These are phyloP conservation scores for Crithidia mellificae DNA, from an alignment of 208 protist genomes.

Conservation along the genomic window DNA sequence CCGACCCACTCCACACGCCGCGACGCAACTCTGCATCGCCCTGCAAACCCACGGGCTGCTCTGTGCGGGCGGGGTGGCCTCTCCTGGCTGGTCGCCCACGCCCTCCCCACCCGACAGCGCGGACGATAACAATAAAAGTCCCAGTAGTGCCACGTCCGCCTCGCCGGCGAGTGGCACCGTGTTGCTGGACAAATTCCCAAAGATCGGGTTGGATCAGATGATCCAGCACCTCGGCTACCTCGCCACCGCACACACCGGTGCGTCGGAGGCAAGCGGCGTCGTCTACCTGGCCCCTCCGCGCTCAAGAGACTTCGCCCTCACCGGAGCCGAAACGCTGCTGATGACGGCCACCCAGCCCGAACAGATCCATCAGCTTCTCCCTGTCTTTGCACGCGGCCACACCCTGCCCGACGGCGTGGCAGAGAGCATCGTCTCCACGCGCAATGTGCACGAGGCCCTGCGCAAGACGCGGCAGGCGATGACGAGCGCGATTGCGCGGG, in stretches of 20 bases:
- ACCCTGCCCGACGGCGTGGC: constrained; percentile 42
- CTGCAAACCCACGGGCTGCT: constrained; percentile 70
- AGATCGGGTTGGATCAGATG: constrained; percentile 45
- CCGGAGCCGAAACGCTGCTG: constrained; percentile 58
- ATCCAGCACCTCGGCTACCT: constrained; percentile 51
- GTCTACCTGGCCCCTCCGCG: constrained; percentile 29
- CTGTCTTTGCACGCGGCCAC: constrained; percentile 63
- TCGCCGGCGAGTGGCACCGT: constrained; percentile 7
- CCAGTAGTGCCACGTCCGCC: not conserved
- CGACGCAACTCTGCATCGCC: constrained; percentile 66
- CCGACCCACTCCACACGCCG: constrained; percentile 31
- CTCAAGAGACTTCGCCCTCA: constrained; percentile 52
- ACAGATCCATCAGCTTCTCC: constrained; percentile 62
- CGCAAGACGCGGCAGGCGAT: constrained; percentile 40
- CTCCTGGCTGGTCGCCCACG: constrained; percentile 47
- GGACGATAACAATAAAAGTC: not conserved
- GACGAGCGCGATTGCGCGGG: constrained; percentile 10
- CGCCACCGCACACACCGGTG: not conserved
- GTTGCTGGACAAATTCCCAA: constrained; percentile 58
- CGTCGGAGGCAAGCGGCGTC: not conserved
- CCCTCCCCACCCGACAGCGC: not conserved
- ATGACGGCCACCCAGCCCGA: constrained; percentile 52
- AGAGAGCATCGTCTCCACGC: constrained; percentile 48
- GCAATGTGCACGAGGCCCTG: constrained; percentile 62
- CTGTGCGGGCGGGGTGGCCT: constrained; percentile 51